A percentile compares a stretch with the other conserved stretches of the same genome.
phyloP scores from a whole-genome alignment of 805 yeast species.

The Metschnikowia continentalis region DNA sequence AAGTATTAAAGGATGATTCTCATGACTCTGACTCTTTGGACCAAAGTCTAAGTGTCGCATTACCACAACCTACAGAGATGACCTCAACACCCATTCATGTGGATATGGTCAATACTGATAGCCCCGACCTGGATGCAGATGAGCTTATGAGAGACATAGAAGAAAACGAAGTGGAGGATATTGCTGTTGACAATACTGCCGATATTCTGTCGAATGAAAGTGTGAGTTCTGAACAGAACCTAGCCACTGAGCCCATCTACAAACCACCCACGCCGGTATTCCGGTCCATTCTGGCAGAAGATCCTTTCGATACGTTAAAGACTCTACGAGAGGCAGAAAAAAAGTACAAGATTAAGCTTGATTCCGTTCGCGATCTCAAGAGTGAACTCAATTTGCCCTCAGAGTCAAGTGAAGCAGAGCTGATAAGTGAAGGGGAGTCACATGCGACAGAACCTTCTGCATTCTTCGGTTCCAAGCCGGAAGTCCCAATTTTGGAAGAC shows the following conservation, averaged over 20 bases:
- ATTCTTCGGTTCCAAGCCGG: slow-evolving; percentile 3
- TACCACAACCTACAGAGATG: neutral
- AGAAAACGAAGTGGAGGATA: neutral
- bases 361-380: slow-evolving; percentile 12
- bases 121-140: neutral
- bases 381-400: slow-evolving; percentile 6
- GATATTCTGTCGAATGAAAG: neutral
- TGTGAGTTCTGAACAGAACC: neutral
- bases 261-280: slow-evolving; percentile 9
- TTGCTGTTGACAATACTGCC: neutral
- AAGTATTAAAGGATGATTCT: neutral
- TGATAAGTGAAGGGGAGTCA: neutral
- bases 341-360: slow-evolving; percentile 13
- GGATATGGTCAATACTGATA: neutral
- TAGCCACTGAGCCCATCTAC: too few relatives aligned
- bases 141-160: neutral
- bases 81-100: neutral
- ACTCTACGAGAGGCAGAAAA: slow-evolving; percentile 13
- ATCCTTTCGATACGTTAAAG: slow-evolving; percentile 8
- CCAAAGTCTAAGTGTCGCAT: neutral
- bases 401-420: slow-evolving; percentile 3
- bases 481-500: slow-evolving; percentile 10
- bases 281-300: slow-evolving; percentile 11
- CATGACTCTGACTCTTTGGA: neutral
- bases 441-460: neutral